Conservation (phyloP, 208 protist species). For the Entamoeba dispar region DNA sequence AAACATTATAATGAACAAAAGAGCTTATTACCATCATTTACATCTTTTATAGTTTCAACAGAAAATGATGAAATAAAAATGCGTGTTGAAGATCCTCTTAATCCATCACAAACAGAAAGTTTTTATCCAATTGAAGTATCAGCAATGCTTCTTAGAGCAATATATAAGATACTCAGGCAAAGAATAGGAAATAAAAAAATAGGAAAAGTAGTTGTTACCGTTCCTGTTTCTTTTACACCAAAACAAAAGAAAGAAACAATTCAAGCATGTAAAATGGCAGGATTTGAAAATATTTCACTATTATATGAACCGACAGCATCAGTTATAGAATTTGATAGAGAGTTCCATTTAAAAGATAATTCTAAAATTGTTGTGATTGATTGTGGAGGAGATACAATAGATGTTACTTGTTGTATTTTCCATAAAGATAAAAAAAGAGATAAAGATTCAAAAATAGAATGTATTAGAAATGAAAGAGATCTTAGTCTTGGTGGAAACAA, state of each 20-base stretch:
- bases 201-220: not conserved
- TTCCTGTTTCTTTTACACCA: not conserved
- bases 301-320: not conserved
- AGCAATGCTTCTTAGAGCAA: not conserved
- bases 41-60: not conserved
- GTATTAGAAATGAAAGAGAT: not conserved
- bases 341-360: not conserved
- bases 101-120: not conserved
- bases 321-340: not conserved
- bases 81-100: not conserved
- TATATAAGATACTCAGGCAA: not conserved
- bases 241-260: not conserved
- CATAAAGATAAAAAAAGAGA: not conserved
- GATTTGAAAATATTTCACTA: not conserved
- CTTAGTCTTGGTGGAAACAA: not conserved
- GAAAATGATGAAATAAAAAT: not conserved
- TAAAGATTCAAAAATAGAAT: not conserved
- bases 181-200: not conserved
- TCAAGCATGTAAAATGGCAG: not conserved
- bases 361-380: not conserved
- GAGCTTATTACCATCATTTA: not conserved
- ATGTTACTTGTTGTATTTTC: not conserved
- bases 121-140: not conserved
- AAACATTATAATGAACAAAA: not conserved
- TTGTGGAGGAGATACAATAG: not conserved